These are phyloP conservation scores for Entomortierella parvispora DNA, from an alignment of 192 early-diverging fungal species.

Conservation along the genomic window DNA sequence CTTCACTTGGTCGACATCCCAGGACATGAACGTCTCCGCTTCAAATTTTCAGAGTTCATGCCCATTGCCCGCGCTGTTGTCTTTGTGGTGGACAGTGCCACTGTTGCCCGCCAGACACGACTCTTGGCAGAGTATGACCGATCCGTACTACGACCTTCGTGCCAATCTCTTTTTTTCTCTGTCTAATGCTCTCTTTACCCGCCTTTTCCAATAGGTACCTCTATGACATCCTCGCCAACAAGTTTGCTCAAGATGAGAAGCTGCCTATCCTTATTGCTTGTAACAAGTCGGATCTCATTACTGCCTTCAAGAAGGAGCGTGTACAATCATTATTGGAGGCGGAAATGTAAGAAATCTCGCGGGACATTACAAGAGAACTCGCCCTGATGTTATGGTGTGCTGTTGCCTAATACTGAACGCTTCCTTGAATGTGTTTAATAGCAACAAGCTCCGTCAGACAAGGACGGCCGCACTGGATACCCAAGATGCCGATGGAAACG, in stretches of 20 bases:
- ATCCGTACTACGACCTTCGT: not conserved
- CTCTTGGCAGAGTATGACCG: conserved; percentile 69
- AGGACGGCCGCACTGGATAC: conserved; percentile 73
- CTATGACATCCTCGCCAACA: conserved; percentile 82
- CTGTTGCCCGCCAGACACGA: conserved; percentile 62
- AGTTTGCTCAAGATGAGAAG: conserved; percentile 62
- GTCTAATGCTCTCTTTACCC: too few species aligned
- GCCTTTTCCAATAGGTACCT: conserved; percentile 67
- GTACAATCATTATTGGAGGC: conserved; percentile 76
- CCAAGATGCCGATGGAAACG: conserved; percentile 70
- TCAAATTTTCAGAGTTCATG: conserved; percentile 76
- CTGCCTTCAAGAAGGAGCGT: conserved; percentile 72
- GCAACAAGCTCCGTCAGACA: conserved; percentile 72
- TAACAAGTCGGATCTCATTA: conserved; percentile 85
- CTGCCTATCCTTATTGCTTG: conserved; percentile 80
- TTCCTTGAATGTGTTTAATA: conserved; percentile 38
- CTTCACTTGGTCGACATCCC: conserved; percentile 84
- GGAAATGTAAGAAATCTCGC: conserved; percentile 75
- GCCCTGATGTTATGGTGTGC: conserved; percentile 15
- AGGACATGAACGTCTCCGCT: conserved; percentile 86
- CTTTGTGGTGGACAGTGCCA: conserved; percentile 84
- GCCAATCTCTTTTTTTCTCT: too few species aligned
- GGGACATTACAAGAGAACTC: too few species aligned
- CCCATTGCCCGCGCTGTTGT: conserved; percentile 74
- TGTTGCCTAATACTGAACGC: conserved; percentile 28